Evolutionary conservation across 192 early-diverging fungal genomes (phyloP).

Genomic region (Rhizoclosmatium globosum): DNA sequence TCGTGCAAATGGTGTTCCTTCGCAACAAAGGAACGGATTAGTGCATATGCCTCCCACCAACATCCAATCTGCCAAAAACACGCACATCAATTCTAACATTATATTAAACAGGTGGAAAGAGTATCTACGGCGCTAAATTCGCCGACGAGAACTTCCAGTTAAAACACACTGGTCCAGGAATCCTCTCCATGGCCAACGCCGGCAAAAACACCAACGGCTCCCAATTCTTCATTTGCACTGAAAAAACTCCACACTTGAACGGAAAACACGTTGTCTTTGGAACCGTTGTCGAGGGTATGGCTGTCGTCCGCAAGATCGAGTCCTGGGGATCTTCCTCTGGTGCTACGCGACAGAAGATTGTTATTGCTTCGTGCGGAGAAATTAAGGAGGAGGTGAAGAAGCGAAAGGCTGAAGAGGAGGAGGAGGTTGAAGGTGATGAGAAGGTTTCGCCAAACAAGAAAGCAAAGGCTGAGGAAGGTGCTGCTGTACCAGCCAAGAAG

Average conservation of each 20-base stretch:
- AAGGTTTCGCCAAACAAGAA: constrained; percentile 14
- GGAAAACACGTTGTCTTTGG: constrained; percentile 65
- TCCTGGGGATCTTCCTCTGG: constrained; percentile 62
- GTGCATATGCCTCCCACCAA: too few species aligned
- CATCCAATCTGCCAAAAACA: too few species aligned
- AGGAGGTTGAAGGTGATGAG: not conserved
- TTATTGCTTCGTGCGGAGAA: constrained; percentile 80
- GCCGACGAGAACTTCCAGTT: constrained; percentile 89
- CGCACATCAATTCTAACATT: not conserved
- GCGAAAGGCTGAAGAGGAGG: constrained; percentile 7
- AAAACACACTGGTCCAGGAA: constrained; percentile 60
- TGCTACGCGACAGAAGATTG: constrained; percentile 70
- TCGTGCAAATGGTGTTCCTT: not conserved
- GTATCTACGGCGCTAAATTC: constrained; percentile 82
- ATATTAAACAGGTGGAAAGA: constrained; percentile 67
- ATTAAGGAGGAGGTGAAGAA: constrained; percentile 40
- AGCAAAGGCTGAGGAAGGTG: constrained; percentile 8
- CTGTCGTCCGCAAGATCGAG: constrained; percentile 82
- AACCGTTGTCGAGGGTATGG: constrained; percentile 56
- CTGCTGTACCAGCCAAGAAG: not conserved
- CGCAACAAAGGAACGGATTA: too few species aligned
- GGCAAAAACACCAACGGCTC: constrained; percentile 75
- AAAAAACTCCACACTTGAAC: constrained; percentile 80
- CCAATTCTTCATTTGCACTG: constrained; percentile 95
- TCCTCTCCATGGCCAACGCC: constrained; percentile 68